Evolutionary conservation across 805 yeast species (phyloP), one percentile per base, ranked within the genome.

Genomic region (Lipomyces yamadae): DNA sequence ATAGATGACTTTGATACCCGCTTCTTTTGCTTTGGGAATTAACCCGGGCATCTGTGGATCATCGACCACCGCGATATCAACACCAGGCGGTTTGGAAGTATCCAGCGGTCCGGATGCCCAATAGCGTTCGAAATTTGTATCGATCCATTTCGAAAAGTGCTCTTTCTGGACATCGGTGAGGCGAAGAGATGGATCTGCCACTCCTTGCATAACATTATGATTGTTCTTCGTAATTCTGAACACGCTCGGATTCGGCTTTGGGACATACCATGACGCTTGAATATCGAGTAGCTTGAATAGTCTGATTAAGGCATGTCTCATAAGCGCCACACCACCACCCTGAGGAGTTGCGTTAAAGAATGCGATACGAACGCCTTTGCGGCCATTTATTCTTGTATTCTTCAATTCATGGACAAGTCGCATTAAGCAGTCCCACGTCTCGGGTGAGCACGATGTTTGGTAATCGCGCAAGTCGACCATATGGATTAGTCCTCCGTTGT

Each of bases 241-340:
- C 18, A 68, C 72, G 50, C 61, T 61, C 3, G 72, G 72, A 37
- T 68, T 67, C 15, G 72, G 72, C 68, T 60, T 68, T 18, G 72
- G 72, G 4, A 69, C 72, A 54, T 69, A 69, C 72, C 72, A 69
- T 10, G 66, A 29, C 8, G 54, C 71, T 32, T 64, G 60, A 8
- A 69, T 35, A 32, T 61, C 71, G 29, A 69, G 56, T 29, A 69
- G 53, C 18, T 37, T 32, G 58, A 61, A 68, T 34, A 69, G 54
- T 30, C 72, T 37, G 37, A 69, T 67, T 37, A 68, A 35, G 11
- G 72, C 72, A 32, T 69, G 72, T 50, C 72, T 45, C 72, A 69
- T 69, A 4, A 69, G 58, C n/a, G 72, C 72, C 18, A 69, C 72
- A 3, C 72, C 72, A 13, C 72, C 72, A 5, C 72, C 72, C 45